Conservation (phyloP, 1,284 basidiomycete species). For the Phlebopus sp. region DNA sequence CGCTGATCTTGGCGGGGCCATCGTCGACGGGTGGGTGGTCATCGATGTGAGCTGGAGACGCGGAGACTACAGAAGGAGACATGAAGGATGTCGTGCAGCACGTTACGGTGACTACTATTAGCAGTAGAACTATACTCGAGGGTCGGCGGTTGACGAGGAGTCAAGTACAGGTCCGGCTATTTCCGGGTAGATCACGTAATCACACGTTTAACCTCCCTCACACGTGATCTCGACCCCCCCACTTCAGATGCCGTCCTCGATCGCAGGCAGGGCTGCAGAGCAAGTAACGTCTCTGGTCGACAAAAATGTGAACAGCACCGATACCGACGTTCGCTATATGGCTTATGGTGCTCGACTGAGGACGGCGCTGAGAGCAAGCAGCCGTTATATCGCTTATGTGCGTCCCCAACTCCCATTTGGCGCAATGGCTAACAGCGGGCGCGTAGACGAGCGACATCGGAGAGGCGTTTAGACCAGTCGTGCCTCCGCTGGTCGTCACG, state of each 20-base stretch:
- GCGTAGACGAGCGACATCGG: constrained; percentile 83
- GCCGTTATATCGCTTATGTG: constrained; percentile 82
- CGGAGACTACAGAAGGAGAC: constrained; percentile 4
- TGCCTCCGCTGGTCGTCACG: constrained; percentile 74
- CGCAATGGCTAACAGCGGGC: constrained; percentile 15
- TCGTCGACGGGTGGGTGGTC: constrained; percentile 31
- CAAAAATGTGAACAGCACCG: constrained; percentile 57
- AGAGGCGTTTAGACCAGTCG: constrained; percentile 89
- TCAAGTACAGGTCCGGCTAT: constrained; percentile 11
- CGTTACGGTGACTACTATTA: neutral
- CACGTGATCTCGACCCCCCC: neutral
- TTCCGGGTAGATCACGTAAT: constrained; percentile 15
- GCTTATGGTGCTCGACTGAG: constrained; percentile 80
- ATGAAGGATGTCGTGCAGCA: neutral
- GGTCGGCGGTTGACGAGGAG: neutral
- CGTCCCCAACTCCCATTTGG: constrained; percentile 24
- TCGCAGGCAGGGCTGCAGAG: constrained; percentile 9
- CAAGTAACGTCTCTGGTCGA: constrained; percentile 46
- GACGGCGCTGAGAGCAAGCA: constrained; percentile 72
- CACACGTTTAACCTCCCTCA: neutral
- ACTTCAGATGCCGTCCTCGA: neutral
- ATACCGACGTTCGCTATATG: constrained; percentile 63
- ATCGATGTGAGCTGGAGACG: constrained; percentile 10
- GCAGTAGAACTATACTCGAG: neutral
- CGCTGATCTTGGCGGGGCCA: constrained; percentile 74